Evolutionary conservation across 2,329 filamentous ascomycete genomes (phyloP), one percentile per base, ranked within the genome.

Genomic region (Penicillium janthinellum): DNA sequence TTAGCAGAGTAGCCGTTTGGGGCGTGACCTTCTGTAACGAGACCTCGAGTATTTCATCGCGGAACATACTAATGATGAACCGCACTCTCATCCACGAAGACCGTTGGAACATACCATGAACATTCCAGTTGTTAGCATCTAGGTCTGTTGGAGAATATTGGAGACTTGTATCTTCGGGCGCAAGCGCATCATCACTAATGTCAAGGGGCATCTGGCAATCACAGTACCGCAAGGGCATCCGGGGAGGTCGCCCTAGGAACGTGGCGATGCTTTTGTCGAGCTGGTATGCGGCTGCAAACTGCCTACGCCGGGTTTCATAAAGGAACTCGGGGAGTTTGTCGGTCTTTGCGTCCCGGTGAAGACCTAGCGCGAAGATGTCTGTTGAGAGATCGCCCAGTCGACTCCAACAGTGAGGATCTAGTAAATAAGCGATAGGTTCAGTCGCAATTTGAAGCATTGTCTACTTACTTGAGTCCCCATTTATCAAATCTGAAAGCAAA

Each of bases 391-490:
- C 70, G 2, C 70, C 70, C 1, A 72, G 60, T 15, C 7, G 3
- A 5, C 5, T 58, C 64, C 17, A 62, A 55, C n/a, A 31, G 39
- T 22, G 14, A 28, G 44, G n/a, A 25, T 15, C 17, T 54, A 11
- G 15, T 39, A 35, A 4, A 5, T 51, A 14, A 49, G 25, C 10
- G 2, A 49, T 4, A 15, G 2, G 22, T 20, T 45, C 20, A 1
- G 6, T 25, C n/a, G 10, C 3, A 2, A 15, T 20, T 35, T 8
- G 1, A n/a, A 20, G 5, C 3, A 10, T 12, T n/a, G 0, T 2
- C 1, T n/a, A 67, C 70, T 56, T 35, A 77, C 77, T 76, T 1
- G 73, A 70, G 50, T 73, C 74, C 0, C 76, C 76, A 42, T 74
- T 71, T 6, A 77, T 67, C 64, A 76, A 66, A 15, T 67, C 67